Evolutionary conservation across 1,284 basidiomycete genomes (phyloP).

Genomic region (Limonomyces culmigenus): DNA sequence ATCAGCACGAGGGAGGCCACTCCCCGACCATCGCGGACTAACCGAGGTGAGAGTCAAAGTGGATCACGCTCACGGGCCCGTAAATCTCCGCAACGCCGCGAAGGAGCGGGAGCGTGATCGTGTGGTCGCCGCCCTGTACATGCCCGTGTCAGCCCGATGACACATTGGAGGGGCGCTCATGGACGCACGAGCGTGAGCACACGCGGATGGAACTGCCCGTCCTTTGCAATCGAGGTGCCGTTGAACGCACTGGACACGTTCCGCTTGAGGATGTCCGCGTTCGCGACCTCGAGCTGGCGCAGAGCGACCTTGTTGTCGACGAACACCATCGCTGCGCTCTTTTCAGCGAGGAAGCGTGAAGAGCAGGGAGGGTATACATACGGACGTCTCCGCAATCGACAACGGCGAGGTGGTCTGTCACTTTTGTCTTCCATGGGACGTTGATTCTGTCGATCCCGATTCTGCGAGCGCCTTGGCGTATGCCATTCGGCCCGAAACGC

Average conservation of each 20-base stretch:
- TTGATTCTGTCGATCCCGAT: slow-evolving; percentile 15
- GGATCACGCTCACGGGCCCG: slow-evolving; percentile 22
- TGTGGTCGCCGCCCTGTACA: slow-evolving; percentile 20
- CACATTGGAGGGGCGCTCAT: background rate
- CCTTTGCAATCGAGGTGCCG: slow-evolving; percentile 15
- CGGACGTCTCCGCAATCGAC: slow-evolving; percentile 21
- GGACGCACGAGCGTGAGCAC: slow-evolving; percentile 17
- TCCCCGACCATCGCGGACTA: no score
- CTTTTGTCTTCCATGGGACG: slow-evolving; percentile 14
- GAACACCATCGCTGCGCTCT: slow-evolving; percentile 13
- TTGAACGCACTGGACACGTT: slow-evolving; percentile 9
- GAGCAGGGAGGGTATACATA: slow-evolving; percentile 9
- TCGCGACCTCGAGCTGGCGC: slow-evolving; percentile 17
- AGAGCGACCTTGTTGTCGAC: slow-evolving; percentile 19
- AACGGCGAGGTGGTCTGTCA: slow-evolving; percentile 14
- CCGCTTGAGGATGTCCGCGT: slow-evolving; percentile 12
- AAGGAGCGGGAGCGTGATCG: slow-evolving; percentile 21
- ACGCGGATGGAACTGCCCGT: slow-evolving; percentile 18
- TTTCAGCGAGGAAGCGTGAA: no score
- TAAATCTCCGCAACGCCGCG: slow-evolving; percentile 19
- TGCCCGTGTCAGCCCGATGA: background rate
- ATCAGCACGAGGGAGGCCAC: background rate
- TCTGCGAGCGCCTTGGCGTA: slow-evolving; percentile 18
- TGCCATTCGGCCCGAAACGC: slow-evolving; percentile 21
- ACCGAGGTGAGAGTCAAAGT: slow-evolving; percentile 23